Base-by-base conservation (phyloP, 1,139 yeast species). In the Lodderomyces jiufengensis region DNA sequence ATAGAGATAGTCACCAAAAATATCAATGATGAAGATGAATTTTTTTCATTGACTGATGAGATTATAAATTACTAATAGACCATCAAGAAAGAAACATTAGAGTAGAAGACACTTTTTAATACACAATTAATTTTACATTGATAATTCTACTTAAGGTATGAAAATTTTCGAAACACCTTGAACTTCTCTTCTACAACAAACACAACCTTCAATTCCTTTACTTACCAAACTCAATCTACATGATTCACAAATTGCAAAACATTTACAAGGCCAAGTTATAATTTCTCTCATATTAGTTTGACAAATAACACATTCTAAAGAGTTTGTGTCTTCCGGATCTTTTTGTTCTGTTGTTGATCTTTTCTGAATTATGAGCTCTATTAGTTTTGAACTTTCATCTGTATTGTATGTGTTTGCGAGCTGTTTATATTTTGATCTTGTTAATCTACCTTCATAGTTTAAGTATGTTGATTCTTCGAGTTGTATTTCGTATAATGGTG, bases 241-340 rank as follows among this genome's bases (percentile, higher is more conserved):
- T 11, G 77, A 73, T 44, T 87, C 95, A 57, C 97, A 88, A 7
- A 88, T 69, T 0, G 95, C 88, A 45, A 88, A 76, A 56, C 97
- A 88, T 48, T 80, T 76, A 55, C 97, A 88, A 1, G 97, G 97
- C 97, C 97, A 88, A 3, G 92, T 66, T 11, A 88, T 80, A 29
- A 88, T 76, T 43, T 83, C 86, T 46, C 97, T 70, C 7, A 79
- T 73, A 40, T 82, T 77, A 9, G 72, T 70, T 47, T 84, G 94
- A 55, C 97, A 88, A 2, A 88, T 82, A 3, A 86, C 95, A 59
- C 97, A 88, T 9, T 62, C 75, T 29, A 70, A 51, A 12, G 52
- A 43, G 3, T 45, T 51, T 5, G 45, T 46, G 9, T 42, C 39
- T n/a, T 36, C 41, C 9, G 13, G 37, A 5, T 31, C 15, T n/a